Percentiles rank a stretch among this genome's conserved stretches.
These are phyloP conservation scores for Eremochloa ophiuroides DNA, from an alignment of 176 grass and related monocot genomes.

Conservation along the genomic window DNA sequence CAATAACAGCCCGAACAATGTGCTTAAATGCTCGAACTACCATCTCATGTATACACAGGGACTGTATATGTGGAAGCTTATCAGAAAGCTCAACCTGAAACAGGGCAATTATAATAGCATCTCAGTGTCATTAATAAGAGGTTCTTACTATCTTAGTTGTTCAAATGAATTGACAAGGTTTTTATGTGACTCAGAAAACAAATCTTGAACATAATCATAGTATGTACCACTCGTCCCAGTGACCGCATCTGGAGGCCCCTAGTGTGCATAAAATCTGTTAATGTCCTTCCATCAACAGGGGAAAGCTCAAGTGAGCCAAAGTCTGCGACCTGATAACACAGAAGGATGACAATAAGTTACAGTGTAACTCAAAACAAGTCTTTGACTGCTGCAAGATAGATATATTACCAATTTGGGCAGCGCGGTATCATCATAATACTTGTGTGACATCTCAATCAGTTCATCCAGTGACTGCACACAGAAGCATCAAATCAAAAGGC, in stretches of 20 bases:
- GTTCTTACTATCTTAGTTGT: constrained; percentile 8
- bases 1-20: constrained; percentile 81
- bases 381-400: constrained; percentile 10
- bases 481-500: constrained; percentile 18
- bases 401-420: constrained; percentile 86
- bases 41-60: constrained; percentile 98
- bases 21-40: constrained; percentile 97
- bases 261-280: constrained; percentile 99
- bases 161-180: constrained; percentile 10
- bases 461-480: constrained; percentile 72
- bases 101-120: constrained; percentile 7
- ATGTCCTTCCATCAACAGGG: constrained; percentile 97
- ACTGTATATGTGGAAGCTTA: constrained; percentile 94
- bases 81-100: constrained; percentile 92
- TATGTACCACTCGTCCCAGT: constrained; percentile 82
- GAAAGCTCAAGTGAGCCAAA: constrained; percentile 99
- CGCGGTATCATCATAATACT: constrained; percentile 89
- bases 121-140: constrained; percentile 15
- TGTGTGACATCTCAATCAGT: constrained; percentile 92
- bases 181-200: constrained; percentile 20
- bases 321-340: constrained; percentile 69
- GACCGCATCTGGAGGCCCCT: constrained; percentile 95
- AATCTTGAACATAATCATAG: constrained; percentile 9
- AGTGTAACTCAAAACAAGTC: not conserved
- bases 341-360: constrained; percentile 18